Percentiles rank a stretch among this genome's conserved stretches.
Conservation (phyloP, 345 rosid species). For the Linum lewisii region DNA sequence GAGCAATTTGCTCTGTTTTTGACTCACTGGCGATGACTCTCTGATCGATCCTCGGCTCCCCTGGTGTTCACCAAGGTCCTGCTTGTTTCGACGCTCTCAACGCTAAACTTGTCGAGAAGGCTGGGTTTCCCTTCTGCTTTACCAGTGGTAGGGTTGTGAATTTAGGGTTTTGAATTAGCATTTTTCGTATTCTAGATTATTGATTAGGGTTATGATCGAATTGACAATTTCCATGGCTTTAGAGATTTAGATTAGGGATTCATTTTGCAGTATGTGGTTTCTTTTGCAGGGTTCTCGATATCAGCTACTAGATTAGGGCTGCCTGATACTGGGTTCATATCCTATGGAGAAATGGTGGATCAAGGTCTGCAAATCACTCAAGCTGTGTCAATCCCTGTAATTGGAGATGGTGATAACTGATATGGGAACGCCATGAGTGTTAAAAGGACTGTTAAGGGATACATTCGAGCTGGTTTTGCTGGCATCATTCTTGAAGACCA, state of each 20-base stretch:
- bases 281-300: too few relatives aligned
- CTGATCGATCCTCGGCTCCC: conserved; percentile 45
- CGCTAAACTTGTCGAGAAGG: conserved; percentile 69
- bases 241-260: not conserved
- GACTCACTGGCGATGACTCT: conserved; percentile 28
- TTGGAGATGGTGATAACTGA: too few relatives aligned
- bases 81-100: conserved; percentile 96
- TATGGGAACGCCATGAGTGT: too few relatives aligned
- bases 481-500: too few relatives aligned
- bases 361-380: too few relatives aligned
- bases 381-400: too few relatives aligned
- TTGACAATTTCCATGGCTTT: too few relatives aligned
- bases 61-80: too few relatives aligned
- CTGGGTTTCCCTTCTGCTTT: conserved; percentile 67
- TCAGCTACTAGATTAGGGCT: conserved; percentile 69
- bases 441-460: too few relatives aligned
- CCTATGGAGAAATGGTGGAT: conserved; percentile 89
- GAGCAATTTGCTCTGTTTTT: not conserved
- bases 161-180: not conserved
- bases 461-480: too few relatives aligned
- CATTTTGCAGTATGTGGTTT: conserved; percentile 51
- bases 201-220: too few relatives aligned
- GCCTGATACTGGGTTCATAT: conserved; percentile 62
- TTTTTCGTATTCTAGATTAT: too few relatives aligned
- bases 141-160: conserved; percentile 53